Percentiles rank a stretch among this genome's conserved stretches.
phyloP scores from a whole-genome alignment of 140 eudicot genomes.

The Ambrosia hybrid region DNA sequence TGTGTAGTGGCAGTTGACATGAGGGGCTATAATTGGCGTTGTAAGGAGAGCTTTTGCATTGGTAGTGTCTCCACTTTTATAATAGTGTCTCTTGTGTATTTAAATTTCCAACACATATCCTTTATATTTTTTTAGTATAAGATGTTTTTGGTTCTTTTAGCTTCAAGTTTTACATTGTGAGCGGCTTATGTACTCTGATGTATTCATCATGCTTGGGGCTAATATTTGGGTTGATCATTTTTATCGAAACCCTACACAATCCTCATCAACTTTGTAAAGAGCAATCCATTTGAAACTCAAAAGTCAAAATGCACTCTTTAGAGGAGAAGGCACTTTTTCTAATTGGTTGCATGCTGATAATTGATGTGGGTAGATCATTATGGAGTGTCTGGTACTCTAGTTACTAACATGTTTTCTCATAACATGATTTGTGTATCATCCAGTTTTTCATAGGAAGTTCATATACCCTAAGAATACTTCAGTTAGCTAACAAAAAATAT shows the following conservation, averaged over 20 bases:
- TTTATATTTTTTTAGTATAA: slow-evolving; percentile 4
- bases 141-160: not conserved
- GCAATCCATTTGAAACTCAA: slow-evolving; percentile 1
- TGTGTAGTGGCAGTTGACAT: not conserved
- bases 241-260: not conserved
- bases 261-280: slow-evolving; percentile 1
- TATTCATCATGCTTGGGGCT: slow-evolving; percentile 3
- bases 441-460: not conserved
- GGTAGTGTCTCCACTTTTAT: slow-evolving; percentile 6
- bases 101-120: not conserved
- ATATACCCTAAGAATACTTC: slow-evolving; percentile 17
- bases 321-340: slow-evolving; percentile 2
- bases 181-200: not conserved
- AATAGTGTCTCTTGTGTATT: not conserved
- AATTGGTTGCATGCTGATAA: slow-evolving; percentile 5
- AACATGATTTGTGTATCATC: slow-evolving; percentile 18
- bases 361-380: not conserved
- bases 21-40: not conserved
- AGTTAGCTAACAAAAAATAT: slow-evolving; percentile 9
- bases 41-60: slow-evolving; percentile 3
- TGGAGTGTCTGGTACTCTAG: slow-evolving; percentile 16
- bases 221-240: not conserved
- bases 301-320: not conserved
- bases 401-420: slow-evolving; percentile 1
- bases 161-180: not conserved